These are phyloP conservation scores for Aspergillus diversus DNA, from an alignment of 495 filamentous ascomycete species.

Conservation along the genomic window DNA sequence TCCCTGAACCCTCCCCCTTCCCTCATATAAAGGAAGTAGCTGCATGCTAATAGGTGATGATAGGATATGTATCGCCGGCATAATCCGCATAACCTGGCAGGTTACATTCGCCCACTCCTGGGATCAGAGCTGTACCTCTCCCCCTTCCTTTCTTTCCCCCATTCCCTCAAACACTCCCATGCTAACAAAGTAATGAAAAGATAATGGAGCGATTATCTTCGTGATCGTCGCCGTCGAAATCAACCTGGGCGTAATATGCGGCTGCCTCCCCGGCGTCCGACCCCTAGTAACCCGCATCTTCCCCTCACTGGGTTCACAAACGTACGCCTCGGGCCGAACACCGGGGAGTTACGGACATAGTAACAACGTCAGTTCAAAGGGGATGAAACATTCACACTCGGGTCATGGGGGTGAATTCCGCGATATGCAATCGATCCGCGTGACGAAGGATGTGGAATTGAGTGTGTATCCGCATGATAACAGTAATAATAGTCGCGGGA, in stretches of 20 bases:
- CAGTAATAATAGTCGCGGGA: not conserved
- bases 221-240: slow-evolving; percentile 5
- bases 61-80: slow-evolving; percentile 15
- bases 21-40: not conserved
- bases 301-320: slow-evolving; percentile 5
- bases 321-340: slow-evolving; percentile 1
- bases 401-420: not conserved
- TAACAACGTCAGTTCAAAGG: not conserved
- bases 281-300: slow-evolving; percentile 12
- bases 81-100: slow-evolving; percentile 14
- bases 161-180: not conserved
- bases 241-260: slow-evolving; percentile 8
- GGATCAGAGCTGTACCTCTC: slow-evolving; percentile 6
- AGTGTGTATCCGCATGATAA: not conserved
- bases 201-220: slow-evolving; percentile 15
- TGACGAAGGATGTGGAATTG: slow-evolving; percentile 15
- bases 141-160: too few relatives aligned
- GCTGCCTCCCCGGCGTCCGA: slow-evolving; percentile 11
- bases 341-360: slow-evolving; percentile 4
- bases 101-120: slow-evolving; percentile 10
- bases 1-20: not conserved
- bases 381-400: not conserved
- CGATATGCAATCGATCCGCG: slow-evolving; percentile 9
- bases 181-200: not conserved
- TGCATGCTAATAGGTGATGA: not conserved